These are phyloP conservation scores for Candida adriatica DNA, from an alignment of 805 yeast species.

Conservation along the genomic window DNA sequence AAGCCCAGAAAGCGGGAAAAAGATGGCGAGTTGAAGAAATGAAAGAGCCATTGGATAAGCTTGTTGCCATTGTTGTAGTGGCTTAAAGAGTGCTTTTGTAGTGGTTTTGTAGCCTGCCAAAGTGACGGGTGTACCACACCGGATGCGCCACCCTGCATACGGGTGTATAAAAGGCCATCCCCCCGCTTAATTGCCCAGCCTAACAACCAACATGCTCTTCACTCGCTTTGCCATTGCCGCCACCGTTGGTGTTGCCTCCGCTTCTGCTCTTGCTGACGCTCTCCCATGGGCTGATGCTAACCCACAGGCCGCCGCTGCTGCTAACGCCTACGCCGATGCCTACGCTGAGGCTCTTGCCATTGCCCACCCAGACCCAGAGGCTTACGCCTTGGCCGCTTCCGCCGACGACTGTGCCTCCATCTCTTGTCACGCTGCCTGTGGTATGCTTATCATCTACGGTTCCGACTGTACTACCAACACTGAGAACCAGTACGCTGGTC, in stretches of 20 bases:
- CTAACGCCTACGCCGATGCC: constrained; percentile 12
- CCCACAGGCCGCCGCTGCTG: constrained; percentile 13
- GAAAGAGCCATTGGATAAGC: too few species aligned
- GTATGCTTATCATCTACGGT: constrained; percentile 26
- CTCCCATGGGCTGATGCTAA: constrained; percentile 16
- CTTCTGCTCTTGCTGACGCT: constrained; percentile 7
- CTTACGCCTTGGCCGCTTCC: constrained; percentile 21
- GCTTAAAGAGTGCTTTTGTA: neutral
- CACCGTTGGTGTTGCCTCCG: constrained; percentile 8
- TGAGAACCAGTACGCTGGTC: constrained; percentile 12
- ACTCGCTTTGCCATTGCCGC: constrained; percentile 9
- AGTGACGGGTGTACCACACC: too few species aligned
- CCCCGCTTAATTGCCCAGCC: neutral
- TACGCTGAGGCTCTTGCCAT: constrained; percentile 14
- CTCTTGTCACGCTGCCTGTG: constrained; percentile 28
- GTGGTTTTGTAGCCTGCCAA: too few species aligned
- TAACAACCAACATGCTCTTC: constrained; percentile 2
- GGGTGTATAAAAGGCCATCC: too few species aligned
- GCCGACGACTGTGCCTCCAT: constrained; percentile 24
- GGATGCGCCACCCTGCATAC: too few species aligned
- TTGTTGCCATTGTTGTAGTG: neutral
- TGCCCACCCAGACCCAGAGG: constrained; percentile 22
- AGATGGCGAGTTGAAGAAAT: too few species aligned
- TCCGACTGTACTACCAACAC: constrained; percentile 21
- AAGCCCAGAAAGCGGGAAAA: too few species aligned